Percentiles rank a stretch among this genome's conserved stretches.
phyloP scores from a whole-genome alignment of 2,329 filamentous ascomycete species.

The Leptographium lundbergii region DNA sequence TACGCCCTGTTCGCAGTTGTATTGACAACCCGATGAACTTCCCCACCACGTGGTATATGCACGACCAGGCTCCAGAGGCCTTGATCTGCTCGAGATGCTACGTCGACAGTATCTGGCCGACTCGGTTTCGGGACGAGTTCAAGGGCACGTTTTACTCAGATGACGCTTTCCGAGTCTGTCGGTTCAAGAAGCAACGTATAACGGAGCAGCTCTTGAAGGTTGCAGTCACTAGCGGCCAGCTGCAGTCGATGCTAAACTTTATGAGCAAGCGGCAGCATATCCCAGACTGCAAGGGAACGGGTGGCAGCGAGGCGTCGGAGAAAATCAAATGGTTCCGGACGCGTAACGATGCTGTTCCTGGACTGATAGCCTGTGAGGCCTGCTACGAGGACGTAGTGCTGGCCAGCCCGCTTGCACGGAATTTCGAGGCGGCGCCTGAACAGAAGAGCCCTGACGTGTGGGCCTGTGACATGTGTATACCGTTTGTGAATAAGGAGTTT shows the following conservation, averaged over 20 bases:
- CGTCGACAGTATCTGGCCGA: slow-evolving; percentile 22
- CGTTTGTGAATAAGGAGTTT: slow-evolving; percentile 19
- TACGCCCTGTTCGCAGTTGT: slow-evolving; percentile 12
- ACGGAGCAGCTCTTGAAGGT: slow-evolving; percentile 21
- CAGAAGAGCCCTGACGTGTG: slow-evolving; percentile 19
- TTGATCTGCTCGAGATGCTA: slow-evolving; percentile 29
- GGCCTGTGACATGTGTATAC: slow-evolving; percentile 22
- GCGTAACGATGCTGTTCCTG: slow-evolving; percentile 16
- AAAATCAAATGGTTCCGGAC: slow-evolving; percentile 21
- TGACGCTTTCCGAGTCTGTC: slow-evolving; percentile 14
- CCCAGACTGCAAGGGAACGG: slow-evolving; percentile 18
- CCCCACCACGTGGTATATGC: slow-evolving; percentile 24
- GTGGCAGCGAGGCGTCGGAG: slow-evolving; percentile 12
- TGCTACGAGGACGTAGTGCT: slow-evolving; percentile 23
- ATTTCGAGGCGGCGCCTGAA: slow-evolving; percentile 14
- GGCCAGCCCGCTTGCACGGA: slow-evolving; percentile 18
- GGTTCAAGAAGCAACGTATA: slow-evolving; percentile 21
- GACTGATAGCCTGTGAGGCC: slow-evolving; percentile 25
- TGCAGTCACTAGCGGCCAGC: slow-evolving; percentile 15
- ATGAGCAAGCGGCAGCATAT: slow-evolving; percentile 16
- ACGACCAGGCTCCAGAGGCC: slow-evolving; percentile 20
- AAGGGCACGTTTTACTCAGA: slow-evolving; percentile 3
- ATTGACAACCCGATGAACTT: slow-evolving; percentile 17
- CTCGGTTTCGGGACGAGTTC: slow-evolving; percentile 19
- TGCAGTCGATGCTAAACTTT: slow-evolving; percentile 17